Percentiles rank a stretch among this genome's conserved stretches.
Conservation (phyloP, 2,329 filamentous ascomycete species). For the Ilyonectria destructans region DNA sequence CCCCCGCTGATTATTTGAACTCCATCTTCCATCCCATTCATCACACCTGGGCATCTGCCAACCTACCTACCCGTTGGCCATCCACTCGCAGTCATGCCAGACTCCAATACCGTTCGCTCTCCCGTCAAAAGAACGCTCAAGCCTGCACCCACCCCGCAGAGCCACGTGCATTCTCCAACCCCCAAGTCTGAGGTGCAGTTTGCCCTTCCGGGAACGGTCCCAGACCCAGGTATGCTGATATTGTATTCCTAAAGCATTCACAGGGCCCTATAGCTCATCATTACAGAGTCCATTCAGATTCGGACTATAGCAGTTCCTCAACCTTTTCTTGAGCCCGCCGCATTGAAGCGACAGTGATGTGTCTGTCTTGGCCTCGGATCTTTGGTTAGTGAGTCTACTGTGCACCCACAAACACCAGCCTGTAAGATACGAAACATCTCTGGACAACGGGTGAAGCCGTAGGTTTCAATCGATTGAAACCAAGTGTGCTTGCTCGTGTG, state of each 20-base stretch:
- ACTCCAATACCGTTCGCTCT: slow-evolving; percentile 30
- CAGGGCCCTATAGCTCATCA: slow-evolving; percentile 13
- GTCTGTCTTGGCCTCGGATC: not conserved
- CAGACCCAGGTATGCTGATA: slow-evolving; percentile 47
- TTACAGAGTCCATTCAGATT: slow-evolving; percentile 48
- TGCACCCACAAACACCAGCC: not conserved
- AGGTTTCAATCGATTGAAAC: not conserved
- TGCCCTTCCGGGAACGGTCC: slow-evolving; percentile 48
- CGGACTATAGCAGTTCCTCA: slow-evolving; percentile 51
- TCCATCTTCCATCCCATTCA: slow-evolving; percentile 2
- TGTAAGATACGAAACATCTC: not conserved
- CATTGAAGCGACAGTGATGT: slow-evolving; percentile 39
- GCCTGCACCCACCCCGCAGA: slow-evolving; percentile 43
- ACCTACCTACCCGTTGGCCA: not conserved
- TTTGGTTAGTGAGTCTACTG: not conserved
- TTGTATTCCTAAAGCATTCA: not conserved
- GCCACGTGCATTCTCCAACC: slow-evolving; percentile 47
- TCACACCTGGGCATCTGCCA: not conserved
- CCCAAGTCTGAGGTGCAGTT: slow-evolving; percentile 51
- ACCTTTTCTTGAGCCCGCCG: slow-evolving; percentile 55
- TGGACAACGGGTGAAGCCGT: not conserved
- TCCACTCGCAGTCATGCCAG: slow-evolving; percentile 37
- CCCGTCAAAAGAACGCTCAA: slow-evolving; percentile 47
- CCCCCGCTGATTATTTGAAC: slow-evolving; percentile 20
- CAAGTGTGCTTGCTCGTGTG: not conserved